Percentiles rank a stretch among this genome's conserved stretches.
phyloP scores from a whole-genome alignment of 31 red algal species.

The Asparagopsis taxiformis region DNA sequence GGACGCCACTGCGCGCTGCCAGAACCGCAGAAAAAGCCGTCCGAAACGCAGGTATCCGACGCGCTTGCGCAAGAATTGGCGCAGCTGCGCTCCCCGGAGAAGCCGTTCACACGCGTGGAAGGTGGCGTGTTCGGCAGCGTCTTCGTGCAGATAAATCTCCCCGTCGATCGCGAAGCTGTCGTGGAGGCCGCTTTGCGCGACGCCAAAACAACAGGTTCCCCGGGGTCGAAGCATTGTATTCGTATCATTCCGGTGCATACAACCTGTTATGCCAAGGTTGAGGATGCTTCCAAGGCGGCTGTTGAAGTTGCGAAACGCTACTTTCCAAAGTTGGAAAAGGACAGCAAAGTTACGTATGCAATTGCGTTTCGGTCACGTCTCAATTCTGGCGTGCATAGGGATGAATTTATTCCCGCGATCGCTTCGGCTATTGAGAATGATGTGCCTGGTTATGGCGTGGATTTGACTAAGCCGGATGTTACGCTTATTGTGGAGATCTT shows the following conservation, averaged over 20 bases:
- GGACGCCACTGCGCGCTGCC: neutral
- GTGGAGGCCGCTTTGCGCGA: conserved; percentile 43
- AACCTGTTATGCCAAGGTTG: conserved; percentile 67
- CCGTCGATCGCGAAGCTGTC: conserved; percentile 28
- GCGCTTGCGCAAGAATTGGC: conserved; percentile 33
- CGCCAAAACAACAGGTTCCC: conserved; percentile 19
- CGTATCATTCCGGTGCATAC: conserved; percentile 46
- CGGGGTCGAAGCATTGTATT: conserved; percentile 53
- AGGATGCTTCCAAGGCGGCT: conserved; percentile 24
- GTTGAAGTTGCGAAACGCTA: conserved; percentile 30
- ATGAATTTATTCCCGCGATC: conserved; percentile 51
- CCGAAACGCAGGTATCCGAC: neutral
- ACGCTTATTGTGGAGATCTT: conserved; percentile 62
- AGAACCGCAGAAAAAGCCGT: neutral
- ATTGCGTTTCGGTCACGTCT: conserved; percentile 49
- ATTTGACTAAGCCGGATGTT: conserved; percentile 61
- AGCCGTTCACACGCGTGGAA: conserved; percentile 41
- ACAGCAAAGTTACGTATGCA: conserved; percentile 30
- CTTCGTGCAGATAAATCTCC: conserved; percentile 25
- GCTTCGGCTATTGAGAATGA: conserved; percentile 32
- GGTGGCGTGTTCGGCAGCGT: conserved; percentile 41
- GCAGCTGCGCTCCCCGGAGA: conserved; percentile 5
- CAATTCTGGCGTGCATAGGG: conserved; percentile 43
- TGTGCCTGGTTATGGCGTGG: conserved; percentile 48
- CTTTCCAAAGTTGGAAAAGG: conserved; percentile 32